A percentile compares a stretch with the other conserved stretches of the same genome.
phyloP scores from a whole-genome alignment of 2,329 filamentous ascomycete genomes.

The Capronia epimyces region DNA sequence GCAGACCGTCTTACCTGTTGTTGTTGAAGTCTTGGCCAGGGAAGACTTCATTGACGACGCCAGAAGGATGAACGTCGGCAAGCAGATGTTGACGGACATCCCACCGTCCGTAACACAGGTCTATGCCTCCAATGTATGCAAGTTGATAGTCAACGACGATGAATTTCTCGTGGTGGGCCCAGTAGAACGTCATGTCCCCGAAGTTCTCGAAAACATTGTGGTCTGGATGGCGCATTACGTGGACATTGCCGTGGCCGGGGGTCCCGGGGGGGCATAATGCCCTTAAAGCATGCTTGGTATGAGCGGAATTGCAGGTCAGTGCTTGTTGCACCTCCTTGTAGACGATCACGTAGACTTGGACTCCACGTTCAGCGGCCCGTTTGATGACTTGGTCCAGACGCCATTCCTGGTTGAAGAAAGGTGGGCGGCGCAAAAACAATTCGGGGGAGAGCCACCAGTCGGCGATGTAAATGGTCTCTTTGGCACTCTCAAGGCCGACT shows the following conservation, averaged over 20 bases:
- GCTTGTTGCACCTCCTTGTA: slow-evolving; percentile 83
- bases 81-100: slow-evolving; percentile 79
- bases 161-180: slow-evolving; percentile 97
- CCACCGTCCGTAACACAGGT: slow-evolving; percentile 94
- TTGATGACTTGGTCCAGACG: slow-evolving; percentile 82
- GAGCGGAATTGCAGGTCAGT: slow-evolving; percentile 83
- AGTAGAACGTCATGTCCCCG: slow-evolving; percentile 95
- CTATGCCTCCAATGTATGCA: slow-evolving; percentile 89
- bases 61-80: slow-evolving; percentile 80
- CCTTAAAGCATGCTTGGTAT: slow-evolving; percentile 83
- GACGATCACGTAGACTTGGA: slow-evolving; percentile 89
- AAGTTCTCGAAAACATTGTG: slow-evolving; percentile 93
- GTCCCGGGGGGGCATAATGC: slow-evolving; percentile 73
- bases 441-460: slow-evolving; percentile 89
- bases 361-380: slow-evolving; percentile 80
- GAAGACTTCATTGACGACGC: slow-evolving; percentile 77
- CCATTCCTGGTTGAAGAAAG: slow-evolving; percentile 76
- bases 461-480: slow-evolving; percentile 89
- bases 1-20: slow-evolving; percentile 49
- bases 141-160: slow-evolving; percentile 87
- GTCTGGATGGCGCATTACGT: slow-evolving; percentile 83
- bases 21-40: slow-evolving; percentile 98
- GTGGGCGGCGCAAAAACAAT: slow-evolving; percentile 72
- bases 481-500: slow-evolving; percentile 78
- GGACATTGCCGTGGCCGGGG: slow-evolving; percentile 82